Conservation (phyloP, 768 basidiomycete genomes). For the Boletellus ananas region DNA sequence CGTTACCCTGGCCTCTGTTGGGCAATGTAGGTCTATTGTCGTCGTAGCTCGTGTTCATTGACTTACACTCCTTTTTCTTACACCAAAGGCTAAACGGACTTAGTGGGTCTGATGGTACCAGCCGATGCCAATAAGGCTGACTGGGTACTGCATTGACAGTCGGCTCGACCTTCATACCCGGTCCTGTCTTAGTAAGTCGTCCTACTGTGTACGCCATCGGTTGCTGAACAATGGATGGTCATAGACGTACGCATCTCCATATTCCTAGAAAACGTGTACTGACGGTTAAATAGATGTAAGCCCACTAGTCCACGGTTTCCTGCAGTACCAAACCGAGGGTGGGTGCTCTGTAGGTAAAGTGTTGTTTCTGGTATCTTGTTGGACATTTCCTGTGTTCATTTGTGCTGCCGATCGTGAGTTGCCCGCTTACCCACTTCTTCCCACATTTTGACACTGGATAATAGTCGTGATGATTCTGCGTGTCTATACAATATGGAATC, state of each 20-base stretch:
- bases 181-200: not conserved
- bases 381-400: conserved; percentile 8
- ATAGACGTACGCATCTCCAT: conserved; percentile 1
- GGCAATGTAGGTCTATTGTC: not conserved
- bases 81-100: not conserved
- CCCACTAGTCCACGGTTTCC: not conserved
- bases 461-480: conserved; percentile 15
- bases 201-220: not conserved
- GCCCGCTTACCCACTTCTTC: not conserved
- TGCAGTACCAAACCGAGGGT: not conserved
- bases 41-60: not conserved
- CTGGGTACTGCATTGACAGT: not conserved
- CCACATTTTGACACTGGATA: not conserved
- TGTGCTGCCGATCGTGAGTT: conserved; percentile 11
- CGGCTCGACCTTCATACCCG: not conserved
- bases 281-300: conserved; percentile 9
- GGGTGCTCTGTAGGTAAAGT: conserved; percentile 2
- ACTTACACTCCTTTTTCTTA: not conserved
- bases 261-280: not conserved
- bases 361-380: not conserved
- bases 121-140: not conserved
- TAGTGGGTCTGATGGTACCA: not conserved
- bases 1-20: conserved; percentile 4
- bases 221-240: not conserved
- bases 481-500: conserved; percentile 12